Evolutionary conservation across 1,284 basidiomycete species (phyloP).

Genomic region (Laetiporus sulphureus): DNA sequence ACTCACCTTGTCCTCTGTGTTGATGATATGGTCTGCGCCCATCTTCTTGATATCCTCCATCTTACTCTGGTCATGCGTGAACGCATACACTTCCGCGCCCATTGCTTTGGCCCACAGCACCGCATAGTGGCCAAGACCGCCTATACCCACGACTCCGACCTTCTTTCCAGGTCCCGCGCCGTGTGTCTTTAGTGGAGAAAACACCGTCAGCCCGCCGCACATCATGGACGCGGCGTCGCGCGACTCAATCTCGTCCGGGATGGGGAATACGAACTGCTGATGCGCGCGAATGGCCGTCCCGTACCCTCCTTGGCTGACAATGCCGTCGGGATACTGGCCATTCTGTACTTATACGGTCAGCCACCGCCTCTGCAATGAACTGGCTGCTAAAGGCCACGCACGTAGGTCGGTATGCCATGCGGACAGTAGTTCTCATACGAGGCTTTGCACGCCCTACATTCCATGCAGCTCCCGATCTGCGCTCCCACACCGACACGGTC

Average conservation of each 20-base stretch:
- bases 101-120: constrained; percentile 20
- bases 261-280: constrained; percentile 63
- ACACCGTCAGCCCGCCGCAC: constrained; percentile 64
- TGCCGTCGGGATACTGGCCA: constrained; percentile 36
- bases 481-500: constrained; percentile 66
- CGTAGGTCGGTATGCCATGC: constrained; percentile 19
- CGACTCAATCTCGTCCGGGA: constrained; percentile 53
- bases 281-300: constrained; percentile 59
- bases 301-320: constrained; percentile 56
- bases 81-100: constrained; percentile 52
- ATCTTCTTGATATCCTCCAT: constrained; percentile 57
- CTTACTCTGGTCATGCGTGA: constrained; percentile 58
- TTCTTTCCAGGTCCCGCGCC: constrained; percentile 58
- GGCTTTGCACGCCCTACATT: constrained; percentile 46
- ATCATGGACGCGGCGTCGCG: constrained; percentile 48
- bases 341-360: constrained; percentile 9
- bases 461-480: constrained; percentile 45
- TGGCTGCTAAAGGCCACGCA: not conserved
- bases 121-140: constrained; percentile 39
- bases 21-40: constrained; percentile 50
- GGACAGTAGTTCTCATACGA: constrained; percentile 51
- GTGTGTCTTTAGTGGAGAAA: constrained; percentile 57
- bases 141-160: constrained; percentile 63
- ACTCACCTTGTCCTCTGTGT: constrained; percentile 26
- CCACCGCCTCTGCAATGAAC: not conserved